A percentile compares a stretch with the other conserved stretches of the same genome.
These are phyloP conservation scores for Talaromyces islandicus DNA, from an alignment of 2,329 filamentous ascomycete genomes.

Conservation along the genomic window DNA sequence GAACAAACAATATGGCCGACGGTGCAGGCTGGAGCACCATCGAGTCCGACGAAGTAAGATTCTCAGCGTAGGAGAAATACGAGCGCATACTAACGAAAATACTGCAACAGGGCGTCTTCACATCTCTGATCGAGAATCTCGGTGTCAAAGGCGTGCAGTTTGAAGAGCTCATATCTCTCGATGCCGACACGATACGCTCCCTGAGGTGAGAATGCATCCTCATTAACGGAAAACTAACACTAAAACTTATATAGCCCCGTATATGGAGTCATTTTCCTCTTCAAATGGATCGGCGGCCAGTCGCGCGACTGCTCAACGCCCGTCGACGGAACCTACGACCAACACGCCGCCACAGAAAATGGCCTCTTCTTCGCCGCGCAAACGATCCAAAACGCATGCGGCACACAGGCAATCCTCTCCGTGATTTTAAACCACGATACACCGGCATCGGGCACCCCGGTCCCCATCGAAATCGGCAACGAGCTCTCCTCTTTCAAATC, in stretches of 20 bases:
- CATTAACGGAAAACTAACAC: background rate
- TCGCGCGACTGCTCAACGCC: conserved; percentile 65
- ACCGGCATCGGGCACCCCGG: conserved; percentile 16
- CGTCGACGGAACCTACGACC: conserved; percentile 76
- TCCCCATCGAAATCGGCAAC: conserved; percentile 62
- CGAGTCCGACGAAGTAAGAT: conserved; percentile 84
- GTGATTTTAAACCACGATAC: conserved; percentile 77
- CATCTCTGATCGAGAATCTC: conserved; percentile 85
- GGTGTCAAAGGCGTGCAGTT: conserved; percentile 93
- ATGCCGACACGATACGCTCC: conserved; percentile 54
- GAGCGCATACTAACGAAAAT: background rate
- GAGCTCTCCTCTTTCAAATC: conserved; percentile 74
- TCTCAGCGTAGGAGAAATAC: background rate
- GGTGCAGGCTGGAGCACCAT: conserved; percentile 86
- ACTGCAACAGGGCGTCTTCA: conserved; percentile 75
- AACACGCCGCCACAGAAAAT: conserved; percentile 59
- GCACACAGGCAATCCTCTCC: conserved; percentile 88
- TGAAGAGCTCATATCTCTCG: conserved; percentile 88
- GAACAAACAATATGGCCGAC: conserved; percentile 47
- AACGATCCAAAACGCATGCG: conserved; percentile 98
- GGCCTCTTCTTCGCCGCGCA: conserved; percentile 87
- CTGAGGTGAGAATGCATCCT: conserved; percentile 27
- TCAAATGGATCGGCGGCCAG: conserved; percentile 65
- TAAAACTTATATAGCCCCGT: conserved; percentile 51
- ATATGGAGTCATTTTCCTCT: conserved; percentile 97